Conservation (phyloP, 306 rosid genomes). For the Cucurbita moschata region DNA sequence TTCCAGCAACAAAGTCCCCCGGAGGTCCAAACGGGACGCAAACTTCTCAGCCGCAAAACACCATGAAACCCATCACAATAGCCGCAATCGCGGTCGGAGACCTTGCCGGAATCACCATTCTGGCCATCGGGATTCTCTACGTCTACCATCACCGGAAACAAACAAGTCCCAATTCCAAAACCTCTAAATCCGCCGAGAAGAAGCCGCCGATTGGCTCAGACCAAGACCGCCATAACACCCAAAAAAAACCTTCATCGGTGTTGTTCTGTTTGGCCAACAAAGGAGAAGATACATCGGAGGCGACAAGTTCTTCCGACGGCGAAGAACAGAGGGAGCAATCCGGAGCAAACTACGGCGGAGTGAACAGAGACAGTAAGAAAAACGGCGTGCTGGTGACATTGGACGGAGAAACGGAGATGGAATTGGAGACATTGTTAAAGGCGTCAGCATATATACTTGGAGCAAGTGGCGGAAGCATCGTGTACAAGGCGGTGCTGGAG, state of each 20-base stretch:
- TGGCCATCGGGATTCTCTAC: conserved; percentile 36
- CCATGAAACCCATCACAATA: conserved; percentile 60
- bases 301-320: conserved; percentile 61
- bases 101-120: conserved; percentile 41
- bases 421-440: conserved; percentile 56
- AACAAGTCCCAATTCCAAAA: conserved; percentile 8
- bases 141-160: conserved; percentile 46
- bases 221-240: conserved; percentile 1
- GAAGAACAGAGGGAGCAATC: conserved; percentile 22
- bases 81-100: conserved; percentile 63
- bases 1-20: conserved; percentile 22
- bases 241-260: conserved; percentile 23
- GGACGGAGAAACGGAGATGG: conserved; percentile 53
- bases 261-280: conserved; percentile 33
- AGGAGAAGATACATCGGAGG: conserved; percentile 63
- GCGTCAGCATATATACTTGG: conserved; percentile 79
- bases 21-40: conserved; percentile 15
- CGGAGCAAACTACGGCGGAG: not conserved
- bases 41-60: conserved; percentile 13
- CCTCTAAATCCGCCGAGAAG: conserved; percentile 1
- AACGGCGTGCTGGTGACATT: conserved; percentile 42
- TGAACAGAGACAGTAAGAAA: conserved; percentile 3
- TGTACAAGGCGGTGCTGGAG: conserved; percentile 75
- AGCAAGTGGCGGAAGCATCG: conserved; percentile 47
- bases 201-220: conserved; percentile 12